Evolutionary conservation across 1,284 basidiomycete genomes (phyloP).

Genomic region (Apiotrichum brassicae): DNA sequence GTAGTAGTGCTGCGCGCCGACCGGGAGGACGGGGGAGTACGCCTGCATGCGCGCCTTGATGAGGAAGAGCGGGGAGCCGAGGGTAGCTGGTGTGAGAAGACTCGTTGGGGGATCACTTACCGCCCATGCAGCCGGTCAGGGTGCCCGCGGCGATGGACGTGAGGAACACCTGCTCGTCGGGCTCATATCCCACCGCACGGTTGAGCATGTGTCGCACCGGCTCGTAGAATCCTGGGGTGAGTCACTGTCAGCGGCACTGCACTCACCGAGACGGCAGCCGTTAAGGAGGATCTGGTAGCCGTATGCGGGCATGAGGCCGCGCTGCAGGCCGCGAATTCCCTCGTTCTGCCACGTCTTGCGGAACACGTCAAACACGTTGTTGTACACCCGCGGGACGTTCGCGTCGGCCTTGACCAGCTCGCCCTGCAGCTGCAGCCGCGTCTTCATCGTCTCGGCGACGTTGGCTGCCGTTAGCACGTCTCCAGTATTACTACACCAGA

Average conservation of each 20-base stretch:
- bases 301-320: slow-evolving; percentile 89
- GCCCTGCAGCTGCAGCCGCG: slow-evolving; percentile 86
- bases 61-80: slow-evolving; percentile 92
- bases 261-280: slow-evolving; percentile 80
- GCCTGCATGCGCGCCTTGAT: slow-evolving; percentile 98
- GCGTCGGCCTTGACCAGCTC: slow-evolving; percentile 69
- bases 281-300: slow-evolving; percentile 91
- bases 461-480: slow-evolving; percentile 52
- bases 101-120: slow-evolving; percentile 47
- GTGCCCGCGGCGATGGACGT: slow-evolving; percentile 82
- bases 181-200: slow-evolving; percentile 57
- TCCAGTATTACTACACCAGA: no score
- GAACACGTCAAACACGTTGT: slow-evolving; percentile 77
- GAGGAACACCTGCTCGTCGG: slow-evolving; percentile 60
- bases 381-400: slow-evolving; percentile 69
- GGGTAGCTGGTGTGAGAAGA: slow-evolving; percentile 54
- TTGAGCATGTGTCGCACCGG: slow-evolving; percentile 75
- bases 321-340: slow-evolving; percentile 81
- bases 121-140: slow-evolving; percentile 80
- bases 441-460: slow-evolving; percentile 77
- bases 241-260: not conserved
- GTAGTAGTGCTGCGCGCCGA: slow-evolving; percentile 90
- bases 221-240: slow-evolving; percentile 77
- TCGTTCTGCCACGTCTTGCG: slow-evolving; percentile 86
- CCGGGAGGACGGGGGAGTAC: slow-evolving; percentile 86